Conservation (phyloP, 345 rosid genomes). For the Reutealis trisperma region DNA sequence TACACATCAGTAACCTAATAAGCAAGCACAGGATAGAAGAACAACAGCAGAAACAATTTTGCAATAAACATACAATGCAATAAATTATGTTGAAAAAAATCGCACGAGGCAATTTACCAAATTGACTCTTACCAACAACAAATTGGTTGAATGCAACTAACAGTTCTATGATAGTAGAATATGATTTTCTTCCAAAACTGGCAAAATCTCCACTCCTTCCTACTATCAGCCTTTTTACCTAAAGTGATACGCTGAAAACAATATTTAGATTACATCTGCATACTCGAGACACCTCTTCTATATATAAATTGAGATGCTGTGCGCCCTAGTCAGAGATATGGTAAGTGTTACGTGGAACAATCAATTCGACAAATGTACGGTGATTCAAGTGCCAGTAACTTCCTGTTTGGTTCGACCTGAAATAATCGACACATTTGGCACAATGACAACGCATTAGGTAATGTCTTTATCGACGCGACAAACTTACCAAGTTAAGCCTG, state of each 20-base stretch:
- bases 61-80: neutral
- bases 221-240: conserved; percentile 14
- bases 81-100: neutral
- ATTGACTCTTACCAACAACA: conserved; percentile 18
- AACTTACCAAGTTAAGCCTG: conserved; percentile 22
- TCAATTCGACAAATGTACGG: conserved; percentile 34
- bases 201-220: conserved; percentile 13
- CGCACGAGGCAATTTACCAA: conserved; percentile 3
- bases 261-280: neutral
- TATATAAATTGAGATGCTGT: conserved; percentile 5
- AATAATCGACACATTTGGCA: conserved; percentile 22
- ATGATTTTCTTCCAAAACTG: conserved; percentile 8
- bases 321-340: conserved; percentile 13
- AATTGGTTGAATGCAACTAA: neutral
- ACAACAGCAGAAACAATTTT: neutral
- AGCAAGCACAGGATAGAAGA: conserved; percentile 1
- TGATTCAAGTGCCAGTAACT: conserved; percentile 17
- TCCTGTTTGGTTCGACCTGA: conserved; percentile 11
- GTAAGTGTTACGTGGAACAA: conserved; percentile 19
- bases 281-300: neutral
- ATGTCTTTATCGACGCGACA: conserved; percentile 15
- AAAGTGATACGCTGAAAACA: neutral
- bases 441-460: conserved; percentile 15
- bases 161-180: neutral
- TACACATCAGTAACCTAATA: neutral